Conservation (phyloP, 495 filamentous ascomycete genomes). For the Xanthoparmelia taractica region DNA sequence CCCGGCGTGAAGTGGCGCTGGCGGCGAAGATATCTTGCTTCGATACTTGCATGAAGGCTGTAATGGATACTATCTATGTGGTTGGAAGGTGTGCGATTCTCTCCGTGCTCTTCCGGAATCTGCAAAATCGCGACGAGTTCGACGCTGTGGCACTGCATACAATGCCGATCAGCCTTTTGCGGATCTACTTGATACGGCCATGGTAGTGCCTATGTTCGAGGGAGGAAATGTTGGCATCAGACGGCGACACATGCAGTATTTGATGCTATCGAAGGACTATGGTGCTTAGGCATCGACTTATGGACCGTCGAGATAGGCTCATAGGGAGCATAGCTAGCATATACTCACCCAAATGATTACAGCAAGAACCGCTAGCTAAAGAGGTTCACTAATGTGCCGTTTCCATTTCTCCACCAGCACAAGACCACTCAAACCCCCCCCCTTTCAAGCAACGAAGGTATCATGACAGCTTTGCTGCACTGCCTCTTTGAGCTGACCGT, state of each 20-base stretch:
- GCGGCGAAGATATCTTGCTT: slow-evolving; percentile 45
- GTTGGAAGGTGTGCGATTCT: slow-evolving; percentile 22
- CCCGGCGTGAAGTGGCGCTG: slow-evolving; percentile 38
- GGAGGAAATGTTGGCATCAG: slow-evolving; percentile 51
- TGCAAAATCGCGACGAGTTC: background rate
- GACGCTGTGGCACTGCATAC: slow-evolving; percentile 35
- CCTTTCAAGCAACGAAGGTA: no score
- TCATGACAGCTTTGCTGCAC: no score
- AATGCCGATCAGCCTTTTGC: slow-evolving; percentile 37
- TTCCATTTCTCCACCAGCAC: no score
- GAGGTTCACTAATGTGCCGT: no score
- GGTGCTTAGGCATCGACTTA: slow-evolving; percentile 35
- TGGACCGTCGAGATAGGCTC: slow-evolving; percentile 17
- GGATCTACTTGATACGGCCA: slow-evolving; percentile 42
- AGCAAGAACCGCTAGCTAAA: no score
- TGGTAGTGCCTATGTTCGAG: slow-evolving; percentile 47
- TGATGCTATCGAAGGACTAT: slow-evolving; percentile 42
- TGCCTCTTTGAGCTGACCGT: no score
- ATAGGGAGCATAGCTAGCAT: no score
- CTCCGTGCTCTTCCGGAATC: background rate
- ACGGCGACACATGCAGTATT: slow-evolving; percentile 42
- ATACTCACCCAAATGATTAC: no score
- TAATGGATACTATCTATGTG: slow-evolving; percentile 40
- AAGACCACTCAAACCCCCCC: no score
- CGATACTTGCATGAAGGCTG: slow-evolving; percentile 40